phyloP scores from a whole-genome alignment of 139 green algal species.

The Chlorella sp. region DNA sequence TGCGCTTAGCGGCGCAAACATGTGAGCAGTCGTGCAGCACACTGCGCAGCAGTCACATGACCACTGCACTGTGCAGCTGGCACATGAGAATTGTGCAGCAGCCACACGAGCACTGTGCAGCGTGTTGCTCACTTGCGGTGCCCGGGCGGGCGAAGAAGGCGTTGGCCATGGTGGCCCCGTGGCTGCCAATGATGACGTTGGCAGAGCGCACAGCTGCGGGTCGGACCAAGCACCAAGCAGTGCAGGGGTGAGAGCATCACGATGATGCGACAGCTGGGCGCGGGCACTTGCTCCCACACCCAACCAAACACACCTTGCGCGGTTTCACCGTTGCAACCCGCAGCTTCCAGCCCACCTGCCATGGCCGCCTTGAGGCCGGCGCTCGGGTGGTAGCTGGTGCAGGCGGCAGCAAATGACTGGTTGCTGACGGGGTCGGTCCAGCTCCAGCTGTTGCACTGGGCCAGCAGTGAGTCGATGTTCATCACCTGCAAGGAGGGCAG shows the following conservation, averaged over 20 bases:
- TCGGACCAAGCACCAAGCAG: neutral
- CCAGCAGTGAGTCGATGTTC: neutral
- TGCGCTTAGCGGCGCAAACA: neutral
- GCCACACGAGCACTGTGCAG: no score
- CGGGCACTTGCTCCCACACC: neutral
- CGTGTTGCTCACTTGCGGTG: constrained; percentile 2
- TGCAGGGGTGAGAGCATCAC: no score
- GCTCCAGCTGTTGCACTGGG: neutral
- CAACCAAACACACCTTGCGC: neutral
- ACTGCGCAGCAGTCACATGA: neutral
- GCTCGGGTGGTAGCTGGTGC: neutral
- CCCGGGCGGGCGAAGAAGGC: neutral
- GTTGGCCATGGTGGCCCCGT: neutral
- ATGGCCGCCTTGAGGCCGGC: neutral
- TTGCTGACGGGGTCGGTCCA: neutral
- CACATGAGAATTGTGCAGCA: no score
- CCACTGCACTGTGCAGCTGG: no score
- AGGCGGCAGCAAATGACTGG: neutral
- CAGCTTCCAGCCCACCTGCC: neutral
- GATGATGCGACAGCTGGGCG: no score
- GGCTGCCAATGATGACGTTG: neutral
- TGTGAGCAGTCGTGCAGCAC: neutral
- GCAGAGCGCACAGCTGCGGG: neutral
- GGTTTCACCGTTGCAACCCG: neutral
- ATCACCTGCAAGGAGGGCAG: neutral